Percentiles rank a stretch among this genome's conserved stretches.
These are phyloP conservation scores for Thelonectria rubi DNA, from an alignment of 2,329 filamentous ascomycete species.

Conservation along the genomic window DNA sequence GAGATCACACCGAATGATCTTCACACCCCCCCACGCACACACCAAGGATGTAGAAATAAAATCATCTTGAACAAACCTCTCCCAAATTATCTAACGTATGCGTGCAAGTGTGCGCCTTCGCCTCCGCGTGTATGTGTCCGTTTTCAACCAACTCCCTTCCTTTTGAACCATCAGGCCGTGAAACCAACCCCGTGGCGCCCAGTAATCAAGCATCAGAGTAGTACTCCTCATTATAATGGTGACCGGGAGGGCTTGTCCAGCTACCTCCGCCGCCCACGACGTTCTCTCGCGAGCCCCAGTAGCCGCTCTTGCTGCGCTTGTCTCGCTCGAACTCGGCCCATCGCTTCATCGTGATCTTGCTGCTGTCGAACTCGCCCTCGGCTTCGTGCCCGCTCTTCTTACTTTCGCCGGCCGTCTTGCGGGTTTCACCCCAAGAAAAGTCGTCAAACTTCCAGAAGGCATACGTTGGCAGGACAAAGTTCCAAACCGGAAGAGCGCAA, in stretches of 20 bases:
- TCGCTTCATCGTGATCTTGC: constrained; percentile 99
- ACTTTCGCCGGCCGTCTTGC: constrained; percentile 90
- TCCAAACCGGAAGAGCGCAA: constrained; percentile 93
- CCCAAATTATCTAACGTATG: constrained; percentile 37
- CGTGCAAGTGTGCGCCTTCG: constrained; percentile 29
- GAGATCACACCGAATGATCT: constrained; percentile 21
- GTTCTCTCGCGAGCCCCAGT: constrained; percentile 64
- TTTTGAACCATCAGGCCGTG: constrained; percentile 33
- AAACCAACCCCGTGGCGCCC: constrained; percentile 27
- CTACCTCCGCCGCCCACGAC: constrained; percentile 53
- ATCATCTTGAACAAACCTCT: constrained; percentile 29
- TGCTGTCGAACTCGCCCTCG: constrained; percentile 97
- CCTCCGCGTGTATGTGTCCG: constrained; percentile 28
- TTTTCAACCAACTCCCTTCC: constrained; percentile 36
- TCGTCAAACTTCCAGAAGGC: constrained; percentile 99
- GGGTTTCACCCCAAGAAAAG: constrained; percentile 98
- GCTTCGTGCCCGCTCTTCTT: constrained; percentile 88
- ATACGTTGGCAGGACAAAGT: constrained; percentile 92
- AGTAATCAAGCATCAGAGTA: constrained; percentile 59
- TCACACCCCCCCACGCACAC: constrained; percentile 21
- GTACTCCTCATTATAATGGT: constrained; percentile 64
- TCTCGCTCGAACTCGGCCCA: constrained; percentile 95
- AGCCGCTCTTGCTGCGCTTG: constrained; percentile 59
- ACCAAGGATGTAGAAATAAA: constrained; percentile 33
- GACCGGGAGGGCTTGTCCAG: constrained; percentile 55